phyloP scores from a whole-genome alignment of 2,329 filamentous ascomycete species.

The Fusarium acutatum region DNA sequence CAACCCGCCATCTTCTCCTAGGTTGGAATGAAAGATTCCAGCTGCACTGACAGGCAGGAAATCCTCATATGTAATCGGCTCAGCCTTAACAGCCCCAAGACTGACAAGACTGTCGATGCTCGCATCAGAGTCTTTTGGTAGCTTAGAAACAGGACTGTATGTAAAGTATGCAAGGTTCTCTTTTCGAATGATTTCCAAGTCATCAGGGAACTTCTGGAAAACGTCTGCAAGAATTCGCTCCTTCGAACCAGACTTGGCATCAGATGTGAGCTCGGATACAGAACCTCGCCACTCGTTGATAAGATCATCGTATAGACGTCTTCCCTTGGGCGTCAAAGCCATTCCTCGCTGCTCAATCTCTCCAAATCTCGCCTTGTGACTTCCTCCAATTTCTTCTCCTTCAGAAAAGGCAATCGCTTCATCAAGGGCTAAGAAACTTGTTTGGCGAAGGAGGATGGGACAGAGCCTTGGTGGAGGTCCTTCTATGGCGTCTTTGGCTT shows the following conservation, averaged over 20 bases:
- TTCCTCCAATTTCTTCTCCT: constrained; percentile 40
- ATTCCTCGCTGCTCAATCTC: constrained; percentile 63
- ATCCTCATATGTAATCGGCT: constrained; percentile 62
- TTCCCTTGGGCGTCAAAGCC: constrained; percentile 56
- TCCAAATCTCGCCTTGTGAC: constrained; percentile 60
- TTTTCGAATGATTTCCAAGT: constrained; percentile 47
- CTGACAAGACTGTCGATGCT: constrained; percentile 46
- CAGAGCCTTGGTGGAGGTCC: constrained; percentile 56
- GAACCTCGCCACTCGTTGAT: constrained; percentile 43
- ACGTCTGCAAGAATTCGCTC: constrained; percentile 37
- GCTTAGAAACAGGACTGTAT: constrained; percentile 38
- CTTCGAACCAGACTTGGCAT: not conserved
- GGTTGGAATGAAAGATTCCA: constrained; percentile 60
- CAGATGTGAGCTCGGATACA: not conserved
- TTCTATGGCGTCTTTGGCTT: constrained; percentile 59
- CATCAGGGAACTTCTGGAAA: constrained; percentile 54
- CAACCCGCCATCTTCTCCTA: constrained; percentile 23
- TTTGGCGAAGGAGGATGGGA: constrained; percentile 60
- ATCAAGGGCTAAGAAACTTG: constrained; percentile 61
- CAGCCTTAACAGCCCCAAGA: constrained; percentile 44
- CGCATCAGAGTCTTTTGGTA: not conserved
- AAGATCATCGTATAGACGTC: constrained; percentile 56
- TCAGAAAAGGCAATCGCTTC: constrained; percentile 55
- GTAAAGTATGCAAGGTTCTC: constrained; percentile 51
- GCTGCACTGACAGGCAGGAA: constrained; percentile 62